Percentiles rank a stretch among this genome's conserved stretches.
Evolutionary conservation across 352 stramenopile species (phyloP).

Genomic region (Elongisporangium anandrum): DNA sequence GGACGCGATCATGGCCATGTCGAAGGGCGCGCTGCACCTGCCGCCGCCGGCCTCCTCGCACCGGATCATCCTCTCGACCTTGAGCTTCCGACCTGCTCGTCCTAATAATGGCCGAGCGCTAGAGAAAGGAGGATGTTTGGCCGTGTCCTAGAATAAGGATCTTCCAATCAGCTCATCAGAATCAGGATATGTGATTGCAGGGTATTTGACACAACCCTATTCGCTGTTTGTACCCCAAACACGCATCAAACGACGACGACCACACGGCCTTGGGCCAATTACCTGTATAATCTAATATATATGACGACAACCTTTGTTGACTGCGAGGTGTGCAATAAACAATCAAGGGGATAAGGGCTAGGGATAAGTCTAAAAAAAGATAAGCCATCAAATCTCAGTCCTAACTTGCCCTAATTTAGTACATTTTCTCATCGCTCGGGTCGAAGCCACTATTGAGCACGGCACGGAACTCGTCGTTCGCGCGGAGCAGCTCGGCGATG

Average conservation of each 20-base stretch:
- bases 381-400: not conserved
- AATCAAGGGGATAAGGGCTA: not conserved
- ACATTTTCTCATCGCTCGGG: conserved; percentile 86
- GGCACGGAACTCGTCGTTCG: conserved; percentile 83
- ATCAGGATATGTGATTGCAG: not conserved
- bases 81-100: not conserved
- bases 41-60: not conserved
- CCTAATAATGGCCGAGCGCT: not conserved
- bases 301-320: not conserved
- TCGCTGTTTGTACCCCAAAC: not conserved
- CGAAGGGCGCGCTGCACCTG: not conserved
- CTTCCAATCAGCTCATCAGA: not conserved
- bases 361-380: not conserved
- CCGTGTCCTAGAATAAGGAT: not conserved
- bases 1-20: not conserved
- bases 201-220: not conserved
- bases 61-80: not conserved
- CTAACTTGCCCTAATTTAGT: conserved; percentile 21
- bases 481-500: conserved; percentile 74
- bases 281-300: not conserved
- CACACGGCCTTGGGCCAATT: not conserved
- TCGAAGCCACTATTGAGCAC: conserved; percentile 88
- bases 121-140: not conserved
- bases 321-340: not conserved
- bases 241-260: not conserved